Evolutionary conservation across 306 rosid genomes (phyloP).

Genomic region (Cicer pinnatifidum): DNA sequence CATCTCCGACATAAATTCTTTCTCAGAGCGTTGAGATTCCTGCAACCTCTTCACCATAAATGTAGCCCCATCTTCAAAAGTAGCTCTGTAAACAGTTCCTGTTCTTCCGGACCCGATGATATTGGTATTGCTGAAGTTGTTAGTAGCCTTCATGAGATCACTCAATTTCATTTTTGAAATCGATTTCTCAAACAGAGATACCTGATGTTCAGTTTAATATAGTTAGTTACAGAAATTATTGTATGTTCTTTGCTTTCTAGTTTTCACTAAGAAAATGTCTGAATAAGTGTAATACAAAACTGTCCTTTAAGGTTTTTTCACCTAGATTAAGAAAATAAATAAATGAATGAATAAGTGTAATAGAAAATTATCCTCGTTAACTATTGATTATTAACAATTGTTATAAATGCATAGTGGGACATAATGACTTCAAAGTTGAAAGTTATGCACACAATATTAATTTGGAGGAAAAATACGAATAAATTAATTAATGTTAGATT

Average conservation of each 20-base stretch:
- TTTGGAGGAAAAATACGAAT: no score
- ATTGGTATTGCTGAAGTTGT: conserved; percentile 70
- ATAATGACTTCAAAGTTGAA: no score
- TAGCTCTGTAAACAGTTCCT: conserved; percentile 82
- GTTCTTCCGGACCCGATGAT: conserved; percentile 87
- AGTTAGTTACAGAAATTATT: conserved; percentile 23
- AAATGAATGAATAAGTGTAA: no score
- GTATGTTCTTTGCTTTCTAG: conserved; percentile 7
- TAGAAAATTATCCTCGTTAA: no score
- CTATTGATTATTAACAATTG: no score
- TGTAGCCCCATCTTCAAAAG: conserved; percentile 72
- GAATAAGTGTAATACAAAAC: no score
- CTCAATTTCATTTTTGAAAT: conserved; percentile 81
- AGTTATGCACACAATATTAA: no score
- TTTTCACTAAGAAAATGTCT: background rate
- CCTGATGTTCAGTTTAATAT: conserved; percentile 58
- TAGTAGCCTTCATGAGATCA: conserved; percentile 95
- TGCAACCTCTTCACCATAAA: conserved; percentile 93
- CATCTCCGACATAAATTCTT: conserved; percentile 89
- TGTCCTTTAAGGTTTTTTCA: no score
- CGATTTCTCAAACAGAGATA: conserved; percentile 84
- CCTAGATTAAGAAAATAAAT: no score
- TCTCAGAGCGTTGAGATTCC: conserved; percentile 83
- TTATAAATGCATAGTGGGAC: no score
- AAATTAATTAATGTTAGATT: no score